phyloP scores from a whole-genome alignment of 495 filamentous ascomycete species.

The Clohesyomyces aquaticus region DNA sequence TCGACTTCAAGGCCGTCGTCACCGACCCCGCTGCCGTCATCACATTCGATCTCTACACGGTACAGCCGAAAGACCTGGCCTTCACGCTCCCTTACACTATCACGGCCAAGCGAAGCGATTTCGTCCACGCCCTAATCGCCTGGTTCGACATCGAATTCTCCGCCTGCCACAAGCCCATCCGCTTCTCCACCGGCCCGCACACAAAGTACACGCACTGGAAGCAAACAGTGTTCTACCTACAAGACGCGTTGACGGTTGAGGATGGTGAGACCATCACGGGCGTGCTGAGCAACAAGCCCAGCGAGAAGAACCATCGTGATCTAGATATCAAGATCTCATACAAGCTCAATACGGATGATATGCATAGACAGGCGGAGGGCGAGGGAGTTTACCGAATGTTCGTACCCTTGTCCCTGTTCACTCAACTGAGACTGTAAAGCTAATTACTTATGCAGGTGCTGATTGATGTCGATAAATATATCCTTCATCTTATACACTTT shows the following conservation, averaged over 20 bases:
- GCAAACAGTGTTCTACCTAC: constrained; percentile 55
- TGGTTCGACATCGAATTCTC: constrained; percentile 99
- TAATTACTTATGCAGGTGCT: not conserved
- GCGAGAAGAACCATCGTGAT: constrained; percentile 90
- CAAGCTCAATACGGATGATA: constrained; percentile 73
- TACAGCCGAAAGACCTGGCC: constrained; percentile 70
- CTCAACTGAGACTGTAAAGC: not conserved
- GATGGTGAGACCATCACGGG: constrained; percentile 62
- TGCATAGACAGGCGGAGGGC: constrained; percentile 67
- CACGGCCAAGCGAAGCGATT: constrained; percentile 76
- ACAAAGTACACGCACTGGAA: constrained; percentile 58
- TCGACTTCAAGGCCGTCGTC: constrained; percentile 76
- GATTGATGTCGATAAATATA: not conserved
- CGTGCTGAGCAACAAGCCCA: constrained; percentile 78
- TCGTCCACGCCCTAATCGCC: constrained; percentile 91
- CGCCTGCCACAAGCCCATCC: constrained; percentile 69
- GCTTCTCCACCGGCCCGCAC: constrained; percentile 54
- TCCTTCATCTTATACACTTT: not conserved
- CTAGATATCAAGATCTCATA: constrained; percentile 90
- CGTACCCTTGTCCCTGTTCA: not conserved
- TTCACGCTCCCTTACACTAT: constrained; percentile 77
- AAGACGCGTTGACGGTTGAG: constrained; percentile 51
- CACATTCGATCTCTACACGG: constrained; percentile 81
- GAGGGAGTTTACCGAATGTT: constrained; percentile 88
- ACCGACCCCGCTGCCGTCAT: constrained; percentile 77